phyloP scores from a whole-genome alignment of 495 filamentous ascomycete species.

The Penicillium arizonense region DNA sequence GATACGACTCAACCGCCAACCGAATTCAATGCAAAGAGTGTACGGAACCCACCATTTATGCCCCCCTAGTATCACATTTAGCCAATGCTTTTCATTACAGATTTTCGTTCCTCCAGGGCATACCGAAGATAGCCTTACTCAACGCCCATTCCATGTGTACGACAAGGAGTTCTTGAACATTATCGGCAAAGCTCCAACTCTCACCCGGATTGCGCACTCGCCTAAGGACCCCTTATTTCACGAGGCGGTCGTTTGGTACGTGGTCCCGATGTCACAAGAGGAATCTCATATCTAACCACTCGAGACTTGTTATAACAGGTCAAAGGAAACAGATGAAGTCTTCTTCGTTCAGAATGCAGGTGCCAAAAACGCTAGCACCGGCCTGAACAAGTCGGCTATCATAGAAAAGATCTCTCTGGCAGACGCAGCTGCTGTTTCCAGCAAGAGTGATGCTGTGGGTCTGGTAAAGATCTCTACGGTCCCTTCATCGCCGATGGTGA shows the following conservation, averaged over 20 bases:
- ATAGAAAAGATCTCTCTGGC: constrained; percentile 48
- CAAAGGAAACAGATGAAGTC: constrained; percentile 45
- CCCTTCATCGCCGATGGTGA: constrained; percentile 31
- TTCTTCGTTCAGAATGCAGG: constrained; percentile 56
- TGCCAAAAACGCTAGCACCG: constrained; percentile 41
- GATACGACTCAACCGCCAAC: constrained; percentile 12
- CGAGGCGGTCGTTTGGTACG: constrained; percentile 52
- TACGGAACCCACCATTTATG: background rate
- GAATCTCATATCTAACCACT: background rate
- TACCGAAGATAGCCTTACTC: constrained; percentile 25
- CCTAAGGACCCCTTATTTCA: constrained; percentile 45
- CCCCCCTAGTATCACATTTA: background rate
- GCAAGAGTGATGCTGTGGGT: constrained; percentile 38
- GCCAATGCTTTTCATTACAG: background rate
- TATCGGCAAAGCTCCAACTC: constrained; percentile 12
- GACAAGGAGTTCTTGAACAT: constrained; percentile 22
- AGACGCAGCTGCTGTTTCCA: constrained; percentile 36
- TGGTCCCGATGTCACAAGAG: background rate
- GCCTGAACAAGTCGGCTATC: constrained; percentile 49
- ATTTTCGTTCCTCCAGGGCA: constrained; percentile 18
- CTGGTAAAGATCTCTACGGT: constrained; percentile 38
- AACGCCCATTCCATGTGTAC: constrained; percentile 24
- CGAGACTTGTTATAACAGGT: constrained; percentile 17
- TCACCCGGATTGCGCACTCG: constrained; percentile 20
- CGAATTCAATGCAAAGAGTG: constrained; percentile 18